phyloP scores from a whole-genome alignment of 257 asterid species.

The Plantago major region DNA sequence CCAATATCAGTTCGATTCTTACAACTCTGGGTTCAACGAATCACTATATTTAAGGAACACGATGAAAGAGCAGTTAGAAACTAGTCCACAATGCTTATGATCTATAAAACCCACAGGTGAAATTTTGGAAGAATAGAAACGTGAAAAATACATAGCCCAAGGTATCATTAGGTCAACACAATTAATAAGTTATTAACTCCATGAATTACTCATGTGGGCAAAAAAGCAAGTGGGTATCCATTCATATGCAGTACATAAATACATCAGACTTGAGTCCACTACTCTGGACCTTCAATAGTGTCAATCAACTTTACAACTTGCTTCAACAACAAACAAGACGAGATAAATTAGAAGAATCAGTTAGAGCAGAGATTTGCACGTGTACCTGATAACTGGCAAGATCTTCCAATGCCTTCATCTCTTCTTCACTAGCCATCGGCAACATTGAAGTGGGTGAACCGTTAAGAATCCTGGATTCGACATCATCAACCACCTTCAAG shows the following conservation, averaged over 20 bases:
- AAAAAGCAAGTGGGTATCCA: too few relatives aligned
- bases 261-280: neutral
- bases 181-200: too few relatives aligned
- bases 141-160: neutral
- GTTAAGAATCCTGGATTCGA: conserved; percentile 24
- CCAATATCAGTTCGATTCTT: conserved; percentile 1
- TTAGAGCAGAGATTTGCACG: conserved; percentile 5
- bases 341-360: neutral
- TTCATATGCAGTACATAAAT: neutral
- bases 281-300: neutral
- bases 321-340: neutral
- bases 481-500: conserved; percentile 34
- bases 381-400: conserved; percentile 89
- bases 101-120: too few relatives aligned
- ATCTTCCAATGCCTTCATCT: conserved; percentile 53
- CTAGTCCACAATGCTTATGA: too few relatives aligned
- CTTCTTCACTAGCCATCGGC: conserved; percentile 45
- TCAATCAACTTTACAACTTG: neutral
- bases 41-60: neutral
- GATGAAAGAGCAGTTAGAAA: neutral
- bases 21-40: conserved; percentile 4
- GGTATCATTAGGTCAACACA: neutral
- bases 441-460: conserved; percentile 31
- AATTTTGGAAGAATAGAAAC: neutral
- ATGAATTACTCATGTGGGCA: neutral